Percentiles rank a stretch among this genome's conserved stretches.
Conservation (phyloP, 1,139 yeast species). For the Nakaseomyces glabratus region DNA sequence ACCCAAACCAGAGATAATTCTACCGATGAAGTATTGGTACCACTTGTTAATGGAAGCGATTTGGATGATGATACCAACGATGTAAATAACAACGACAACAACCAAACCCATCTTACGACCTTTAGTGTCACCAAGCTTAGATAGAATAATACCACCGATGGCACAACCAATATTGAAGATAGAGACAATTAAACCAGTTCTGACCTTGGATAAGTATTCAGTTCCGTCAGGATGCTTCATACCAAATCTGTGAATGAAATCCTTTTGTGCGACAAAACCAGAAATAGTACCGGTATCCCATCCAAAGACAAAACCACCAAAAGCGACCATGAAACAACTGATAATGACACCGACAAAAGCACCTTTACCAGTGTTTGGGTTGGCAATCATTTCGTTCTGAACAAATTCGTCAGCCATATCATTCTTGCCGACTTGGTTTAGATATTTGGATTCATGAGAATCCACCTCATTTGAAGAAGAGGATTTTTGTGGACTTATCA, state of each 20-base stretch:
- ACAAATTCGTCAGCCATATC: conserved; percentile 5
- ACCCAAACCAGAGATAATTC: conserved; percentile 54
- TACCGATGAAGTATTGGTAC: conserved; percentile 49
- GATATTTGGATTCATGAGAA: conserved; percentile 6
- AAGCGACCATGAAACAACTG: conserved; percentile 44
- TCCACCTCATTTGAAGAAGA: conserved; percentile 15
- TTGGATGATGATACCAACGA: conserved; percentile 54
- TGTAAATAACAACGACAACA: conserved; percentile 46
- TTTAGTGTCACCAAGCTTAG: conserved; percentile 45
- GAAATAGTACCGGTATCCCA: conserved; percentile 74
- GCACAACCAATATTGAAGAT: conserved; percentile 64
- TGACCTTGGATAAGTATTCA: conserved; percentile 41
- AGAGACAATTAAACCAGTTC: conserved; percentile 53
- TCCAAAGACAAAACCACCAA: conserved; percentile 63
- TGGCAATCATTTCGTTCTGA: not conserved
- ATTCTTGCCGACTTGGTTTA: conserved; percentile 6
- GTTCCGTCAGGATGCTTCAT: conserved; percentile 24
- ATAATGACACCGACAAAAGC: conserved; percentile 32
- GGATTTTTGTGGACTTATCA: conserved; percentile 18
- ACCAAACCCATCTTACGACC: conserved; percentile 56
- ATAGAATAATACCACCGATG: conserved; percentile 49
- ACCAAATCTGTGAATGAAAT: conserved; percentile 49
- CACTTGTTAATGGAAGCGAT: conserved; percentile 43
- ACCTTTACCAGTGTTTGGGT: conserved; percentile 7
- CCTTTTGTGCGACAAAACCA: conserved; percentile 65